Base-by-base conservation (phyloP, 202 grass and related monocot genomes). In the Setaria viridis region DNA sequence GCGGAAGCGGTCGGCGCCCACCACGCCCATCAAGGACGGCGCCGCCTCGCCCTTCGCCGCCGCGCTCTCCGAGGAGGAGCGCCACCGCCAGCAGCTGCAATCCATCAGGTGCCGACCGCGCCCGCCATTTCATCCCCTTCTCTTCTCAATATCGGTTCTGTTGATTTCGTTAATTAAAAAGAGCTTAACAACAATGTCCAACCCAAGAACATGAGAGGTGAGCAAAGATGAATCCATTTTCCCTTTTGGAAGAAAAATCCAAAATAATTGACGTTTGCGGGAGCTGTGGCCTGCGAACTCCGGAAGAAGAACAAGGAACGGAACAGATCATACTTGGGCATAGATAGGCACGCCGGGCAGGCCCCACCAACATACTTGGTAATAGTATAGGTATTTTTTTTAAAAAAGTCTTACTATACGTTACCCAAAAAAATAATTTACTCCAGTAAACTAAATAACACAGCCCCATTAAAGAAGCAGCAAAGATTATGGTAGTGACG, bases 21-120 rank as follows among this genome's bases (percentile, higher is more conserved):
- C 87, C 89, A 99, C 97, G 81, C 97, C 97, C 32, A 94, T 97
- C 92, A 97, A 94, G 89, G 90, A 87, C n/a, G 85, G 78, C 57
- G 70, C 70, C 65, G 53, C 86, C 67, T 77, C 78, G 32, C 10
- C 91, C 81, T 90, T 95, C 78, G 80, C 87, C 63, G 85, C 85
- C 59, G 84, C 85, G 70, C 79, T 99, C 90, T 92, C 89, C 51
- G 97, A 99, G 77, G 97, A 99, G 77, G 92, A 97, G 47, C 90
- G 97, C 25, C 87, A 93, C 32, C 62, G 68, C 53, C 92, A 94
- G 73, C 97, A 97, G 88, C 87, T 99, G 34, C 97, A 90, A 85
- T 99, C 97, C 87, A 99, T 99, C 80, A 99, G 97, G 97, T 76
- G 53, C n/a, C 5, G 47, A 60, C 42, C 34, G 6, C 6, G 1